Evolutionary conservation across 306 rosid species (phyloP).

Genomic region (Cicer chorassanicum): DNA sequence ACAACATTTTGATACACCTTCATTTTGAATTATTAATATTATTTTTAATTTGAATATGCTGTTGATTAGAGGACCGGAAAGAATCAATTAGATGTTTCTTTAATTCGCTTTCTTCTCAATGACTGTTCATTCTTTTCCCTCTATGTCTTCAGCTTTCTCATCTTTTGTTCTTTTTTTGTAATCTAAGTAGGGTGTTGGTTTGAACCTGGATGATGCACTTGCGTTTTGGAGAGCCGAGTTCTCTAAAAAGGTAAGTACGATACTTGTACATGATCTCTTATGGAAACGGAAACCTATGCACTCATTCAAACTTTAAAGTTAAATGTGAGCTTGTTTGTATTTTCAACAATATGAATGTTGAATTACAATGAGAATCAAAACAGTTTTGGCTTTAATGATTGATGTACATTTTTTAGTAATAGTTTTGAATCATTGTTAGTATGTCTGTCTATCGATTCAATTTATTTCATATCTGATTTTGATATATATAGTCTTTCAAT

Average conservation of each 20-base stretch:
- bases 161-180: slow-evolving; percentile 32
- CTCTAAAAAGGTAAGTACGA: slow-evolving; percentile 70
- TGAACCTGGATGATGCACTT: slow-evolving; percentile 93
- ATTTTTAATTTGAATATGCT: not conserved
- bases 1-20: slow-evolving; percentile 19
- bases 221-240: slow-evolving; percentile 95
- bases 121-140: not conserved
- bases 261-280: slow-evolving; percentile 22
- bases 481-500: slow-evolving; percentile 19
- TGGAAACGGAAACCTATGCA: not conserved
- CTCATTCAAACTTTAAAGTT: slow-evolving; percentile 31
- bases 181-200: slow-evolving; percentile 79
- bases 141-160: slow-evolving; percentile 14
- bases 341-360: slow-evolving; percentile 23
- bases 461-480: slow-evolving; percentile 26
- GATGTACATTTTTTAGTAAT: slow-evolving; percentile 9
- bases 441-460: slow-evolving; percentile 12
- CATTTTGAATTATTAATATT: not conserved
- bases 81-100: slow-evolving; percentile 31
- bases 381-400: slow-evolving; percentile 21
- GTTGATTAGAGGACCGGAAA: not conserved
- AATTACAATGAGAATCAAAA: slow-evolving; percentile 29
- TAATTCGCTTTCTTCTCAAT: slow-evolving; percentile 19
- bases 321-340: slow-evolving; percentile 9
- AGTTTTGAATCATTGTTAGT: slow-evolving; percentile 21